A percentile compares a stretch with the other conserved stretches of the same genome.
Evolutionary conservation across 129 eudicot species (phyloP).

Genomic region (Artemisia argyi): DNA sequence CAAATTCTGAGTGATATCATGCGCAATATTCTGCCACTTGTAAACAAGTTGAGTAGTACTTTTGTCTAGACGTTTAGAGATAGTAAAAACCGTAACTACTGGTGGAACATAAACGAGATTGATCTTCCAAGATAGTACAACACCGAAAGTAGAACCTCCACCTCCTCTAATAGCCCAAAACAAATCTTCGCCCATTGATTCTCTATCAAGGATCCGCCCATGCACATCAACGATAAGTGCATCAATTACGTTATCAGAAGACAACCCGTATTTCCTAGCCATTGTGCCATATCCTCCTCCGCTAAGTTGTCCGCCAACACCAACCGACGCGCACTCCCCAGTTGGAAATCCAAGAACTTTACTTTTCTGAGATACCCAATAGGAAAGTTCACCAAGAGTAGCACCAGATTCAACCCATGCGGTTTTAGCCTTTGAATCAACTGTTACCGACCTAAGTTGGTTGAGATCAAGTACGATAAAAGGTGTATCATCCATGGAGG

Average conservation of each 20-base stretch:
- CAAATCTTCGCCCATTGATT: constrained; percentile 11
- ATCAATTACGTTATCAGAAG: constrained; percentile 6
- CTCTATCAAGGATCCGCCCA: not conserved
- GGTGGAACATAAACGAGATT: constrained; percentile 17
- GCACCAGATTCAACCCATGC: constrained; percentile 21
- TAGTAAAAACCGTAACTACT: not conserved
- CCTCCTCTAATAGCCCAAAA: constrained; percentile 19
- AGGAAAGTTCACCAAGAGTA: constrained; percentile 9
- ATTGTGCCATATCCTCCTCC: constrained; percentile 16
- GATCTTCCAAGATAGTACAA: constrained; percentile 14
- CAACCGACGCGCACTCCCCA: constrained; percentile 8
- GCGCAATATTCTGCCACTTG: constrained; percentile 7
- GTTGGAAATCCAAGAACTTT: not conserved
- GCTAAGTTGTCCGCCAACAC: constrained; percentile 11
- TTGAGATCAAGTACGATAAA: constrained; percentile 11
- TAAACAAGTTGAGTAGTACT: not conserved
- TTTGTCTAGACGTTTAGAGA: not conserved
- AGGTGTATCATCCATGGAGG: not conserved
- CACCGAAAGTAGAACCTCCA: constrained; percentile 6
- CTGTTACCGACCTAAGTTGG: constrained; percentile 7
- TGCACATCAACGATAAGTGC: constrained; percentile 6
- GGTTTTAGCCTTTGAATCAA: not conserved
- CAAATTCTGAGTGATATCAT: not conserved
- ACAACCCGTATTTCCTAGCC: constrained; percentile 12
- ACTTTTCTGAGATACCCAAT: constrained; percentile 7